Evolutionary conservation across 2,329 filamentous ascomycete species (phyloP).

Genomic region (Aspergillus clavatus): DNA sequence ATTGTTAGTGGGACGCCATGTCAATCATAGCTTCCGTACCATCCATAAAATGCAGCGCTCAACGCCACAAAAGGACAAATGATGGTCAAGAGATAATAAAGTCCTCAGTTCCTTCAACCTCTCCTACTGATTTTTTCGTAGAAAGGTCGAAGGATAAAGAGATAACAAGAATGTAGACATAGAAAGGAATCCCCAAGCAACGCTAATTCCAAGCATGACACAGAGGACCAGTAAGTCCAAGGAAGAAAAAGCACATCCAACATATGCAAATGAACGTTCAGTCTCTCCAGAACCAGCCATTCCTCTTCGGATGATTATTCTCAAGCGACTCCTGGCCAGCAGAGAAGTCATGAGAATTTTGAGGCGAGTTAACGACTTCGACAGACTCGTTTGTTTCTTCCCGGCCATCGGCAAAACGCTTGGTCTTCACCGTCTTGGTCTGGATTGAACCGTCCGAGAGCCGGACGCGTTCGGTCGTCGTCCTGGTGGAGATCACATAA

Average conservation of each 20-base stretch:
- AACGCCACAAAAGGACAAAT: neutral
- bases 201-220: no score
- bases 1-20: neutral
- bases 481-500: conserved; percentile 52
- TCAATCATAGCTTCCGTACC: neutral
- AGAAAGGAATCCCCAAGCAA: no score
- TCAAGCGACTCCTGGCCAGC: conserved; percentile 7
- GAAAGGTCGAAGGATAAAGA: no score
- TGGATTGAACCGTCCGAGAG: conserved; percentile 55
- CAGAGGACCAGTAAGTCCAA: no score
- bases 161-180: no score
- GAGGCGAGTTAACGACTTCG: conserved; percentile 34
- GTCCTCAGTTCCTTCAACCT: no score
- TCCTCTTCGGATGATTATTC: conserved; percentile 10
- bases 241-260: no score
- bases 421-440: conserved; percentile 54
- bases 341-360: conserved; percentile 8
- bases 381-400: conserved; percentile 56
- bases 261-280: conserved; percentile 10
- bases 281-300: conserved; percentile 39
- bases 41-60: neutral
- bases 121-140: no score
- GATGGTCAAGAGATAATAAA: no score
- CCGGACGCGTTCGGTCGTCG: conserved; percentile 52
- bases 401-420: conserved; percentile 55